phyloP scores from a whole-genome alignment of 805 yeast species.

The Starmerella powellii region DNA sequence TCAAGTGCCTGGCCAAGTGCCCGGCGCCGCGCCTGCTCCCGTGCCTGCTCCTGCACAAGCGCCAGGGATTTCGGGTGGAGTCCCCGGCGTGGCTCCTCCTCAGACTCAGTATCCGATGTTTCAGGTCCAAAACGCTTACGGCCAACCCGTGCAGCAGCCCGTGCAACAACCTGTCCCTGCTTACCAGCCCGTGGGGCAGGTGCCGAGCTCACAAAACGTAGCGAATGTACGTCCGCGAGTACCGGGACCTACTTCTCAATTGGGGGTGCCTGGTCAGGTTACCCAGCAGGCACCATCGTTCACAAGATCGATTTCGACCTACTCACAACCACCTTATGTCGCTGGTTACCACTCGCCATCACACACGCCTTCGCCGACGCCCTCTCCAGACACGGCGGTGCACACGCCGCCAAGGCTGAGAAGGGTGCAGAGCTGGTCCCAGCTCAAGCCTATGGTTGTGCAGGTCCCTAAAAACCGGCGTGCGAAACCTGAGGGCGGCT shows the following conservation, averaged over 20 bases:
- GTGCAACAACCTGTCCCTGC: too few species aligned
- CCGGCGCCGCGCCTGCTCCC: not conserved
- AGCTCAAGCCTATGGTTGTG: slow-evolving; percentile 27
- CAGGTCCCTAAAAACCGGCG: slow-evolving; percentile 28
- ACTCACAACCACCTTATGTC: not conserved
- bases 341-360: not conserved
- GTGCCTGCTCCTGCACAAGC: not conserved
- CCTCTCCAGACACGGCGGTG: not conserved
- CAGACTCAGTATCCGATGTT: not conserved
- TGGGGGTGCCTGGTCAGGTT: too few species aligned
- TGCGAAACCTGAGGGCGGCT: slow-evolving; percentile 32
- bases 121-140: not conserved
- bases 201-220: too few species aligned
- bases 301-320: not conserved
- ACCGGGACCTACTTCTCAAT: too few species aligned
- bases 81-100: too few species aligned
- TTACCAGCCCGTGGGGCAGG: too few species aligned
- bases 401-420: slow-evolving; percentile 12
- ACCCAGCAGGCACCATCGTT: too few species aligned
- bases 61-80: too few species aligned
- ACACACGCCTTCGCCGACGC: slow-evolving; percentile 1
- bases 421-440: slow-evolving; percentile 18
- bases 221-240: too few species aligned
- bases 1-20: too few species aligned
- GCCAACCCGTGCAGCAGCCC: not conserved